Evolutionary conservation across 129 eudicot species (phyloP), one percentile per base, ranked within the genome.

Genomic region (Ambrosia artemisiifolia): DNA sequence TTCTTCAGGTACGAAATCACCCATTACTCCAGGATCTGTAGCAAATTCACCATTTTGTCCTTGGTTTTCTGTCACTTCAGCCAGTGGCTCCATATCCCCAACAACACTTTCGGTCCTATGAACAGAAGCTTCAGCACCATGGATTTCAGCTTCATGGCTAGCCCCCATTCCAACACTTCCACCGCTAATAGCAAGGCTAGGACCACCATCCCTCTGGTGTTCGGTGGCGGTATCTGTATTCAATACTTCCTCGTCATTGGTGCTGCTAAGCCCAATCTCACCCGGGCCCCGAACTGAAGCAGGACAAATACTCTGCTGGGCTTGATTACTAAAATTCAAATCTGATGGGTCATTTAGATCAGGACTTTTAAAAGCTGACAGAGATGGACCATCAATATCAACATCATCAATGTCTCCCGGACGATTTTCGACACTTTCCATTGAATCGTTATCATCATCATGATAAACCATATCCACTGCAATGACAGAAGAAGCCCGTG

Each of bases 91-190:
- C 67, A 83, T 86, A 66, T 92, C 98, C 73, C 96, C 95, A 51
- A 78, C 91, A 28, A 80, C 85, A 74, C 98, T 92, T 49, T 85
- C 92, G 6, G 88, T 76, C 75, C 98, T 82, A 33, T 92, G 87
- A 18, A 79, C 76, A 18, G 85, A 88, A 53, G 69, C 85, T 70
- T 92, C 96, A 53, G 72, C 76, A 11, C 98, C 98, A 51, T 92
- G 98, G 16, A 92, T 87, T 83, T 92, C 98, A 65, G 96, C 98
- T 82, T 92, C 98, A 82, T 92, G 95, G 72, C 96, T 89, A 43
- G 90, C 96, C 69, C 98, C 91, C 90, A 87, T 89, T 63, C 96
- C 96, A 17, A 89, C 90, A 87, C 95, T 89, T 70, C 95, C 95
- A 14, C 96, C 95, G 69, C 98, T 92, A 56, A 83, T 69, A 14